Percentiles rank a stretch among this genome's conserved stretches.
phyloP scores from a whole-genome alignment of 2,329 filamentous ascomycete genomes.

The Ophiostoma triangulosporum region DNA sequence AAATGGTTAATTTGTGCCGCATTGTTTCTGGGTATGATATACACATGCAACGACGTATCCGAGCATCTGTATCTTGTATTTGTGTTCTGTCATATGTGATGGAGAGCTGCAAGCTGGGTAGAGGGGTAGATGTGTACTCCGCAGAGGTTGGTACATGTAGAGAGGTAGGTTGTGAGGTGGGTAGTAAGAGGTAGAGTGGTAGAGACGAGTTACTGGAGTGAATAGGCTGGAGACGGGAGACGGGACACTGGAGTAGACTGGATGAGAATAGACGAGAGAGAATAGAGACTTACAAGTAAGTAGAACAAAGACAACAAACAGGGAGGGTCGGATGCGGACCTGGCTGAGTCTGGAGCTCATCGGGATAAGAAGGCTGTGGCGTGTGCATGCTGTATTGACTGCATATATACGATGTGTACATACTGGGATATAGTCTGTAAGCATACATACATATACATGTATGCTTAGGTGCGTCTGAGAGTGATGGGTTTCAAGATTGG shows the following conservation, averaged over 20 bases:
- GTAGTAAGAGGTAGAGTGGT: neutral
- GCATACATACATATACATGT: too few species aligned
- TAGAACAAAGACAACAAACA: neutral
- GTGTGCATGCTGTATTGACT: neutral
- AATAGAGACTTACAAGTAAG: slow-evolving; percentile 3
- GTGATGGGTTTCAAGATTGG: too few species aligned
- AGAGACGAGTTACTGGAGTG: neutral
- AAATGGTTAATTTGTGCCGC: neutral
- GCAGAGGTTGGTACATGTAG: too few species aligned
- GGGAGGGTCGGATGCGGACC: slow-evolving; percentile 1
- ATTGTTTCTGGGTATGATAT: too few species aligned
- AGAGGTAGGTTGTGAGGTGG: neutral
- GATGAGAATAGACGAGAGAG: neutral
- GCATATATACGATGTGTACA: too few species aligned
- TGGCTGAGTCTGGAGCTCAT: slow-evolving; percentile 1
- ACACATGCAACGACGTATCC: too few species aligned
- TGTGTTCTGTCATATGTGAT: neutral
- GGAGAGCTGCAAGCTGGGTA: too few species aligned
- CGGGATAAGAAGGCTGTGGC: slow-evolving; percentile 1
- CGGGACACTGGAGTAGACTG: too few species aligned
- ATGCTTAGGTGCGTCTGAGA: too few species aligned
- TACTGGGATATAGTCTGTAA: too few species aligned
- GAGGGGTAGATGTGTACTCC: too few species aligned
- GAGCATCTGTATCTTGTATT: too few species aligned
- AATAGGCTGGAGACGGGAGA: neutral